Evolutionary conservation across 2,329 filamentous ascomycete genomes (phyloP).

Genomic region (Tolypocladium pustulatum): DNA sequence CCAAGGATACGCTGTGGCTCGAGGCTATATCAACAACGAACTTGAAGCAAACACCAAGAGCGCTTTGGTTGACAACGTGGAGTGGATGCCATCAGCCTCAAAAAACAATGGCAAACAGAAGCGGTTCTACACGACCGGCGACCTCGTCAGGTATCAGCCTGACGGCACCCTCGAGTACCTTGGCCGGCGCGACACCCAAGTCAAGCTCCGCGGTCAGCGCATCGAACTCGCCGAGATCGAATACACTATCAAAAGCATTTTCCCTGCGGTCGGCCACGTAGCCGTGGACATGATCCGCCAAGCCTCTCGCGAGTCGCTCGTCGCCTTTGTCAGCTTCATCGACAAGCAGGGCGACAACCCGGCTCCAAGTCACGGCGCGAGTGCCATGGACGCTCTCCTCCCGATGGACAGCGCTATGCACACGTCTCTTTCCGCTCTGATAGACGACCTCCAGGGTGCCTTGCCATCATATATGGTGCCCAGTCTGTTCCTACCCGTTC

Average conservation of each 20-base stretch:
- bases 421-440: neutral
- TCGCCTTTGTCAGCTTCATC: neutral
- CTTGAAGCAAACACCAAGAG: conserved; percentile 15
- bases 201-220: conserved; percentile 10
- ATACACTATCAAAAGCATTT: neutral
- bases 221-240: conserved; percentile 12
- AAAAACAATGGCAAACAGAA: conserved; percentile 1
- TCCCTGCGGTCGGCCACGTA: neutral
- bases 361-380: neutral
- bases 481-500: neutral
- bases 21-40: conserved; percentile 35
- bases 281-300: neutral
- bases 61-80: conserved; percentile 9
- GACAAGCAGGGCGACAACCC: neutral
- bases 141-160: neutral
- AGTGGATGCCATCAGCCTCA: neutral
- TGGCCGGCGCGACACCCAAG: neutral
- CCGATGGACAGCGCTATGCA: neutral
- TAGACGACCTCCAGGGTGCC: neutral
- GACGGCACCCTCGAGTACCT: neutral
- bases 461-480: neutral
- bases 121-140: conserved; percentile 12
- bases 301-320: neutral
- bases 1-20: conserved; percentile 26
- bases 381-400: neutral